These are phyloP conservation scores for Phytophthora palmivora DNA, from an alignment of 352 stramenopile species.

Conservation along the genomic window DNA sequence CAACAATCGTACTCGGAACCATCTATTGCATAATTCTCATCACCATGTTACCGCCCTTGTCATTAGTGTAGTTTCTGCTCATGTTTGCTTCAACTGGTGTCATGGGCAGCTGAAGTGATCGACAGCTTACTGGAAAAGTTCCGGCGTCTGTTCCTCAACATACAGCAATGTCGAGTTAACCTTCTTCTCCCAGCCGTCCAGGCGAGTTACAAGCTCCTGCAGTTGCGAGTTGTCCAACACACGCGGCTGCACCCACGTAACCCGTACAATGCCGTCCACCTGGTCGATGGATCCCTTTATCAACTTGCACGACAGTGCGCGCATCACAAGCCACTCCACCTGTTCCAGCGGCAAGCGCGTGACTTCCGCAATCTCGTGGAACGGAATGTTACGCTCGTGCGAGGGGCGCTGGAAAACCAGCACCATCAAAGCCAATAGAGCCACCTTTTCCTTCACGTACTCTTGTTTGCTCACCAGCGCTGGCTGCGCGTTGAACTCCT, in stretches of 20 bases:
- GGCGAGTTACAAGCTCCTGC: conserved; percentile 70
- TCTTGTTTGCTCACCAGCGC: conserved; percentile 93
- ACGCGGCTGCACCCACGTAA: conserved; percentile 96
- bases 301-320: conserved; percentile 95
- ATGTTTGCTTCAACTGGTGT: conserved; percentile 9
- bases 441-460: conserved; percentile 98
- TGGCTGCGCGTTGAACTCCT: conserved; percentile 90
- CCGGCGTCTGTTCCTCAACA: conserved; percentile 87
- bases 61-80: conserved; percentile 15
- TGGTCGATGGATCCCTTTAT: conserved; percentile 95
- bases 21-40: conserved; percentile 25
- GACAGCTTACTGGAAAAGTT: conserved; percentile 80
- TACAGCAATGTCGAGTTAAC: conserved; percentile 86
- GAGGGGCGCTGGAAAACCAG: conserved; percentile 96
- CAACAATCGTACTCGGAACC: conserved; percentile 1
- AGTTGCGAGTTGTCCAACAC: conserved; percentile 86
- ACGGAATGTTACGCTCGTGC: conserved; percentile 94
- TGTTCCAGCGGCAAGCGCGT: conserved; percentile 88
- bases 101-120: conserved; percentile 8
- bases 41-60: conserved; percentile 18
- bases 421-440: conserved; percentile 96
- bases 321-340: conserved; percentile 99
- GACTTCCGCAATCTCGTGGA: conserved; percentile 93
- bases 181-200: conserved; percentile 85
- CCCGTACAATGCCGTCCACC: conserved; percentile 93